Evolutionary conservation across 2,329 filamentous ascomycete genomes (phyloP).

Genomic region (Penicillium paneum): DNA sequence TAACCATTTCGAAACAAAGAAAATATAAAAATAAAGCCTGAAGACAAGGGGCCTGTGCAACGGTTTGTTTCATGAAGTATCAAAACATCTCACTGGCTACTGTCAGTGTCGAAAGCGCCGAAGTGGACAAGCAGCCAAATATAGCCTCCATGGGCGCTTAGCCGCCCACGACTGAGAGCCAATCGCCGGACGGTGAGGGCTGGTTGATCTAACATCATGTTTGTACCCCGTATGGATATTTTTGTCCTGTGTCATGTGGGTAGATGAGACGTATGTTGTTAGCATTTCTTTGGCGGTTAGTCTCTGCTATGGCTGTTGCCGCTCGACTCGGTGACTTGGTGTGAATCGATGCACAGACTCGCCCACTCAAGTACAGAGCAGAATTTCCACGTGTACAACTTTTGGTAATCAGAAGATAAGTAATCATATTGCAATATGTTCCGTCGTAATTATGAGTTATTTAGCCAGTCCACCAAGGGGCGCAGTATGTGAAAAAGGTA

Average conservation of each 20-base stretch:
- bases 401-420: background rate
- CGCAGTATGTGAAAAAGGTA: background rate
- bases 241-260: background rate
- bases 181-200: slow-evolving; percentile 16
- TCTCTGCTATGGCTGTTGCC: background rate
- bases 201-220: slow-evolving; percentile 1
- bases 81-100: slow-evolving; percentile 13
- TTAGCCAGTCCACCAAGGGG: background rate
- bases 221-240: background rate
- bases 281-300: no score
- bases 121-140: slow-evolving; percentile 20
- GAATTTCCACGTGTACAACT: background rate
- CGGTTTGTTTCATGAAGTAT: slow-evolving; percentile 27
- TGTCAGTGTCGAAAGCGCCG: slow-evolving; percentile 21
- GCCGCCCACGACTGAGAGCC: slow-evolving; percentile 18
- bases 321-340: background rate
- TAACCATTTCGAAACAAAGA: slow-evolving; percentile 14
- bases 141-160: slow-evolving; percentile 31
- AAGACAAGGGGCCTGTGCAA: slow-evolving; percentile 6
- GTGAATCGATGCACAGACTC: slow-evolving; percentile 1
- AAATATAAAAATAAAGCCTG: slow-evolving; percentile 17
- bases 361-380: background rate
- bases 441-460: background rate
- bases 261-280: background rate
- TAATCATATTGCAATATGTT: background rate